Conservation (phyloP, 2,329 filamentous ascomycete genomes). For the Colletotrichum cuscutae region DNA sequence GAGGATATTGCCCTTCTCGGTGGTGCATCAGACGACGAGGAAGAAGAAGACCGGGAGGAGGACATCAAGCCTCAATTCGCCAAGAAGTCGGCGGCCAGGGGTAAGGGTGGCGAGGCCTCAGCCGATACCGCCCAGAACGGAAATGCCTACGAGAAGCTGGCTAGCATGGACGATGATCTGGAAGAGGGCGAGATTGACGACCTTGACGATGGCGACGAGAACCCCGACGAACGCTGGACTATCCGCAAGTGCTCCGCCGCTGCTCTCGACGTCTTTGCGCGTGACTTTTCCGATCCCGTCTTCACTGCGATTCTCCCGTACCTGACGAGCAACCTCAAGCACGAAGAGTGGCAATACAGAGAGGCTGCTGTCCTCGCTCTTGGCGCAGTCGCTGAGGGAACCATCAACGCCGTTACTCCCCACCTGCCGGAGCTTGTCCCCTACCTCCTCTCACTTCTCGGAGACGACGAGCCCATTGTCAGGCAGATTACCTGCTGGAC, state of each 20-base stretch:
- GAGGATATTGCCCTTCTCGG: constrained; percentile 91
- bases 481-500: constrained; percentile 99
- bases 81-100: constrained; percentile 70
- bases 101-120: constrained; percentile 64
- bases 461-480: constrained; percentile 89
- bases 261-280: constrained; percentile 92
- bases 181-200: constrained; percentile 89
- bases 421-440: constrained; percentile 91
- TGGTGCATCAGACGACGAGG: constrained; percentile 87
- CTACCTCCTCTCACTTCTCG: constrained; percentile 87
- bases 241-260: constrained; percentile 97
- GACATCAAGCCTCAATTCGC: constrained; percentile 95
- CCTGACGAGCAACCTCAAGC: constrained; percentile 87
- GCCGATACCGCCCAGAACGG: constrained; percentile 63
- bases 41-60: constrained; percentile 87
- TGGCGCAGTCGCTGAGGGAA: constrained; percentile 94
- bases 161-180: constrained; percentile 75
- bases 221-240: constrained; percentile 94
- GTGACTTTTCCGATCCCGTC: constrained; percentile 86
- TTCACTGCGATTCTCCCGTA: constrained; percentile 95
- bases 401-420: constrained; percentile 87
- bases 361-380: constrained; percentile 95
- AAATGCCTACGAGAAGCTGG: constrained; percentile 65
- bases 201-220: constrained; percentile 76
- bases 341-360: constrained; percentile 89